Base-by-base conservation (phyloP, 257 asterid genomes). In the Penstemon eatonii region DNA sequence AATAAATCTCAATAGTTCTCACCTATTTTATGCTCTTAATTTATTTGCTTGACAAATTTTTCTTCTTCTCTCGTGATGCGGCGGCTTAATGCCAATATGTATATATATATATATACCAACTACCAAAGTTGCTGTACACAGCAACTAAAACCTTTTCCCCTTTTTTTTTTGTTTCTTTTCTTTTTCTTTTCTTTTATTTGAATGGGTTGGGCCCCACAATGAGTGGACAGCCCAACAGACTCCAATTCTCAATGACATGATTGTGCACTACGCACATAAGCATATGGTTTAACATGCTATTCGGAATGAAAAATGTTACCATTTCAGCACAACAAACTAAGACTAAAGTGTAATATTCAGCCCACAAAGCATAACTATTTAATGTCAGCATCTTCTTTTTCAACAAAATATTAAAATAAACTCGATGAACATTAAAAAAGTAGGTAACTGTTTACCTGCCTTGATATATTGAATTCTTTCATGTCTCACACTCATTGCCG, bases 281-380 rank as follows among this genome's bases (percentile, higher is more conserved):
- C 65, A 51, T 53, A 51, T 54, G 40, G 19, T 50, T 37, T 13
- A 50, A 37, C 61, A 45, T 55, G 41, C 39, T 10, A 52, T 73
- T 38, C 52, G 57, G 63, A 47, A 68, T 33, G 42, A 44, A 42
- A 58, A 52, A 12, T 42, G 56, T 57, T 65, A 46, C 43, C 58
- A 15, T 55, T 50, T 50, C 39, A 37, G 58, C 60, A 70, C 33
- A 66, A 54, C 0, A 76, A 60, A 53, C 9, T 59, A 15, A 52
- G 53, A 25, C 40, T 8, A 8, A 56, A 57, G 73, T 50, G 50
- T 53, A 63, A 47, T 25, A 50, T 5, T 50, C 54, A 42, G 60
- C 41, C 61, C 53, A 38, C 51, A 39, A 58, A 7, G 40, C 64
- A 33, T 13, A 36, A 13, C 5, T 47, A 42, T 11, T 18, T 18